Evolutionary conservation across 352 stramenopile species (phyloP).

Genomic region (Pythium dissimile): DNA sequence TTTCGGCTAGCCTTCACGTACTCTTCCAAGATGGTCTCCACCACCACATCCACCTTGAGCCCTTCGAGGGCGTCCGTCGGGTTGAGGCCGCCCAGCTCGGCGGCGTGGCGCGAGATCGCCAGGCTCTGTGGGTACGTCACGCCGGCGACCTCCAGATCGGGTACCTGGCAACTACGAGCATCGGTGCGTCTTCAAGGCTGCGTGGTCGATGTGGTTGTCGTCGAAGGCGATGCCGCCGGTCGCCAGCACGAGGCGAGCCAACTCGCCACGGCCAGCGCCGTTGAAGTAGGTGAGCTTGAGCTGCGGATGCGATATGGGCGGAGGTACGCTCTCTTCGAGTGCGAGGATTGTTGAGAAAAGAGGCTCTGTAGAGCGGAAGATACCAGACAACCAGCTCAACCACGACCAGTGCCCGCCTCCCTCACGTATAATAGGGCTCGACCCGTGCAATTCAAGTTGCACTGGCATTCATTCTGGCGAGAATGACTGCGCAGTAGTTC

Average conservation of each 20-base stretch:
- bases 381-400: too few relatives aligned
- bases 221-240: slow-evolving; percentile 59
- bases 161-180: slow-evolving; percentile 49
- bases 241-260: slow-evolving; percentile 51
- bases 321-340: too few relatives aligned
- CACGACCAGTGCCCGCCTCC: too few relatives aligned
- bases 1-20: slow-evolving; percentile 20
- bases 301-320: background rate
- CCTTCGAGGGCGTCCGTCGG: slow-evolving; percentile 43
- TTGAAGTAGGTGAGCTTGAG: slow-evolving; percentile 79
- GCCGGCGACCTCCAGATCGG: slow-evolving; percentile 44
- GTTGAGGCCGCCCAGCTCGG: slow-evolving; percentile 53
- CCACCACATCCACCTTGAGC: slow-evolving; percentile 53
- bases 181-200: slow-evolving; percentile 34
- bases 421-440: too few relatives aligned
- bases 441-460: too few relatives aligned
- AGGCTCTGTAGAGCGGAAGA: too few relatives aligned
- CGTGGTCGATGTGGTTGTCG: slow-evolving; percentile 47
- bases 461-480: too few relatives aligned
- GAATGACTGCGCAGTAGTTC: too few relatives aligned
- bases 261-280: slow-evolving; percentile 43
- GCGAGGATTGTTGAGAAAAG: too few relatives aligned
- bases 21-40: slow-evolving; percentile 42
- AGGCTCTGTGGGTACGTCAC: slow-evolving; percentile 53
- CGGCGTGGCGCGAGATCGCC: slow-evolving; percentile 55